Evolutionary conservation across 805 yeast species (phyloP), one percentile per base, ranked within the genome.

Genomic region (Kazachstania bromeliacearum): DNA sequence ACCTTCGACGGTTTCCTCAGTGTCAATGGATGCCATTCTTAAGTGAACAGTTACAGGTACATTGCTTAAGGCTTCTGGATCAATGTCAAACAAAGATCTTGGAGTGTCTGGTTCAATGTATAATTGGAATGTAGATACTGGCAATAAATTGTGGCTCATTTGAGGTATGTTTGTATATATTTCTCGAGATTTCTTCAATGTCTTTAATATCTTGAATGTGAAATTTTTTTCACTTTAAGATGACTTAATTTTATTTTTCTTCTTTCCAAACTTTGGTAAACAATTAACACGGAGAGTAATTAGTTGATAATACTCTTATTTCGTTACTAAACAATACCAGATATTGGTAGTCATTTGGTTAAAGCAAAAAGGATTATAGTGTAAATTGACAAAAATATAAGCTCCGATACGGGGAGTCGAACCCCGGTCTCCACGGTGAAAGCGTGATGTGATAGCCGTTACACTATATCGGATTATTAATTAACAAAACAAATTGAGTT

Each of bases 21-120:
- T 92, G 63, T 87, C 95, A 51, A 88, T 70, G 40, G 96, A 92
- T 45, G 95, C 96, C 70, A 85, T 70, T 37, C 95, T 85, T 53
- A 87, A 59, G 63, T 89, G 81, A 49, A 87, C 75, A 43, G 95
- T 78, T 50, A 81, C 79, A 43, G 95, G 77, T 50, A 81, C 79
- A 43, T 79, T 22, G 25, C 12, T 12, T 8, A 22, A 12, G 25
- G 8, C 25, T 8, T 8, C 10, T 22, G 12, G 12, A 12, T 22
- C 25, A 8, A 8, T 12, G 19, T 33, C 35, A 9, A 24, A 33
- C 10, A 33, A 14, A 6, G 28, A 25, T 3, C 12, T 25, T 2
- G 35, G 35, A 13, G 24, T 19, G 10, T 33, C 28, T n/a, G 35
- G 35, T 19, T 33, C 35, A 17, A 33, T 14, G 19, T 33, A 33